A percentile compares a stretch with the other conserved stretches of the same genome.
These are phyloP conservation scores for Ceratocystis variospora DNA, from an alignment of 2,329 filamentous ascomycete species.

Conservation along the genomic window DNA sequence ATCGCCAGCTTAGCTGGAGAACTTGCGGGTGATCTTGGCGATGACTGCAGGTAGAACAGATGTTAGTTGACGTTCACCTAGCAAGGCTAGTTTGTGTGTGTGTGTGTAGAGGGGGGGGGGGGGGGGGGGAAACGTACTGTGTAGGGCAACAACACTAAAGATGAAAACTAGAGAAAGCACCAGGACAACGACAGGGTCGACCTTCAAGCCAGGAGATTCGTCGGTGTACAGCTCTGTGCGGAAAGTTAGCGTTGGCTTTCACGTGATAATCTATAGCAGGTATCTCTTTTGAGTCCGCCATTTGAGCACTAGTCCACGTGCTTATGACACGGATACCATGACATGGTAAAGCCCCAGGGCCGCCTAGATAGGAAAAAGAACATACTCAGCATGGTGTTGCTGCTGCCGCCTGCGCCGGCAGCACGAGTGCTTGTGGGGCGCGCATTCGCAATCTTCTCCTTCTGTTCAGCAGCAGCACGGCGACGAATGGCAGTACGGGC, in stretches of 20 bases:
- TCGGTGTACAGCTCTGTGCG: constrained; percentile 79
- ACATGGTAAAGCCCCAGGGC: background rate
- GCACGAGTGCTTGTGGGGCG: constrained; percentile 83
- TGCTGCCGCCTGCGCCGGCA: constrained; percentile 88
- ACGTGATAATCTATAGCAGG: background rate
- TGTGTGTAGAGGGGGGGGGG: no score
- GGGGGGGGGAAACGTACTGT: constrained; percentile 52
- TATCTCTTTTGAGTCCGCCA: background rate
- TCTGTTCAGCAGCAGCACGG: constrained; percentile 90
- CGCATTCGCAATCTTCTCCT: constrained; percentile 91
- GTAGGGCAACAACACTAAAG: constrained; percentile 92
- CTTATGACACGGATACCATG: background rate
- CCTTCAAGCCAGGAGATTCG: constrained; percentile 91
- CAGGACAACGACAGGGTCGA: constrained; percentile 93
- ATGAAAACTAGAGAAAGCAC: constrained; percentile 96
- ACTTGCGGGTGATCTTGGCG: constrained; percentile 84
- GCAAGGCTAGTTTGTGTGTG: background rate
- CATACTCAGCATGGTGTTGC: constrained; percentile 95
- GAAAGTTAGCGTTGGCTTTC: constrained; percentile 1
- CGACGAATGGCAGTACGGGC: constrained; percentile 91
- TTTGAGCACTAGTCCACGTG: background rate
- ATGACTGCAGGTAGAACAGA: constrained; percentile 49
- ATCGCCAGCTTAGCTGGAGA: constrained; percentile 45
- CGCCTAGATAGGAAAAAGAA: constrained; percentile 22
- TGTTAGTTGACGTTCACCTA: constrained; percentile 19